Conservation (phyloP, 768 basidiomycete species). For the Macrolepiota dolichaula region DNA sequence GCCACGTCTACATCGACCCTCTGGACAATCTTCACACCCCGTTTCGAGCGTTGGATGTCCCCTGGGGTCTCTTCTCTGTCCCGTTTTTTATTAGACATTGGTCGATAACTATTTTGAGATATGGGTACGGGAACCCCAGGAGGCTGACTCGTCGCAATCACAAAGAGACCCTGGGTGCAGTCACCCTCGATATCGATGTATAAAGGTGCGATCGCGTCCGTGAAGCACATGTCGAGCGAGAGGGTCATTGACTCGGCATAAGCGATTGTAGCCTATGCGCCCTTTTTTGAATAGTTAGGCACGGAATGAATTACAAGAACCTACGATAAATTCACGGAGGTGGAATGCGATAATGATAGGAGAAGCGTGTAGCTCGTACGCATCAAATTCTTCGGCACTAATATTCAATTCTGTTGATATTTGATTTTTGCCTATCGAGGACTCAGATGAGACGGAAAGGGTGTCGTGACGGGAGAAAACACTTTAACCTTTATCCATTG, state of each 20-base stretch:
- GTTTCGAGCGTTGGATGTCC: constrained; percentile 44
- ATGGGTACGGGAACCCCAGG: constrained; percentile 32
- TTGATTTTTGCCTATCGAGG: constrained; percentile 47
- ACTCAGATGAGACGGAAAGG: neutral
- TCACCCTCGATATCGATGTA: constrained; percentile 76
- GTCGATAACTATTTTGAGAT: constrained; percentile 22
- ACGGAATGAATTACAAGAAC: constrained; percentile 13
- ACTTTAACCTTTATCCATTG: constrained; percentile 61
- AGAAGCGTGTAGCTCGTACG: constrained; percentile 60
- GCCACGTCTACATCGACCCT: constrained; percentile 22
- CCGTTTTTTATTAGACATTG: constrained; percentile 33
- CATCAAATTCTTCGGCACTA: constrained; percentile 77
- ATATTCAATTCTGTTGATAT: constrained; percentile 75
- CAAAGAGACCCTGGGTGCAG: constrained; percentile 61
- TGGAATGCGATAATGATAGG: constrained; percentile 77
- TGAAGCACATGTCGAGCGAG: constrained; percentile 70
- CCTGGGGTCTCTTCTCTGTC: constrained; percentile 36
- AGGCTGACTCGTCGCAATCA: constrained; percentile 73
- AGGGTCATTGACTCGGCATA: constrained; percentile 72
- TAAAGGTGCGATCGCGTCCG: constrained; percentile 69
- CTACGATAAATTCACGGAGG: constrained; percentile 79
- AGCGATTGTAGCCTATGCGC: constrained; percentile 68
- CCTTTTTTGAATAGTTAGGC: neutral
- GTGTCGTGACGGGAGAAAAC: neutral
- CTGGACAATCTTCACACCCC: constrained; percentile 51